Evolutionary conservation across 2,329 filamentous ascomycete species (phyloP), one percentile per base, ranked within the genome.

Genomic region (Immersiporthe knoxdaviesiana): DNA sequence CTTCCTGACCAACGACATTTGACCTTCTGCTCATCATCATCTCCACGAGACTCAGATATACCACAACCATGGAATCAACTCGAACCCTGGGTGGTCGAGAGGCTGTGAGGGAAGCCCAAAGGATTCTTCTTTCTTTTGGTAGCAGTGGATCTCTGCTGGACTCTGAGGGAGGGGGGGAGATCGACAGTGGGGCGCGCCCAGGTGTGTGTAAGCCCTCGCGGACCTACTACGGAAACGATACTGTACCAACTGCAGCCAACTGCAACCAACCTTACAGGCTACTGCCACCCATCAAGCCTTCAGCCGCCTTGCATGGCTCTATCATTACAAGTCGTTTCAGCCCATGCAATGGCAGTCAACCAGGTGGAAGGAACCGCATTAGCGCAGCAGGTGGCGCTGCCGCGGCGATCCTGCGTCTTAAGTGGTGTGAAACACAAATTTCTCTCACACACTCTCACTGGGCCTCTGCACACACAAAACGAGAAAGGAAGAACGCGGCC

Each of bases 251-350:
- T 32, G 27, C 54, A 37, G 58, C 54, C 44, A 35, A 35, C 35
- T n/a, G n/a, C n/a, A n/a, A n/a, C n/a, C n/a, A n/a, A n/a, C n/a
- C n/a, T 8, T 47, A n/a, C 14, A 37, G 30, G 62, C 62, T 56
- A 30, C 18, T 18, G n/a, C 21, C 41, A 3, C 18, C 21, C 59
- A 44, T 37, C 35, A 66, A 52, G 65, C 41, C 24, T 35, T 30
- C 52, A 56, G 50, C 35, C 47, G 37, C 61, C 41, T n/a, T 52
- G 47, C 35, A 62, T 37, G 37, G 21, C 24, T 44, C 50, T 63
- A 41, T 56, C 59, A 44, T 63, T 37, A 30, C 66, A 62, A 66
- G 21, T 37, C 47, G 65, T 63, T 68, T 64, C 68, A 70, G 62
- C 24, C 41, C 54, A 68, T 63, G 47, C 39, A 30, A 41, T 63